These are phyloP conservation scores for Pilatotrama ljubarskyi DNA, from an alignment of 768 basidiomycete species.

Conservation along the genomic window DNA sequence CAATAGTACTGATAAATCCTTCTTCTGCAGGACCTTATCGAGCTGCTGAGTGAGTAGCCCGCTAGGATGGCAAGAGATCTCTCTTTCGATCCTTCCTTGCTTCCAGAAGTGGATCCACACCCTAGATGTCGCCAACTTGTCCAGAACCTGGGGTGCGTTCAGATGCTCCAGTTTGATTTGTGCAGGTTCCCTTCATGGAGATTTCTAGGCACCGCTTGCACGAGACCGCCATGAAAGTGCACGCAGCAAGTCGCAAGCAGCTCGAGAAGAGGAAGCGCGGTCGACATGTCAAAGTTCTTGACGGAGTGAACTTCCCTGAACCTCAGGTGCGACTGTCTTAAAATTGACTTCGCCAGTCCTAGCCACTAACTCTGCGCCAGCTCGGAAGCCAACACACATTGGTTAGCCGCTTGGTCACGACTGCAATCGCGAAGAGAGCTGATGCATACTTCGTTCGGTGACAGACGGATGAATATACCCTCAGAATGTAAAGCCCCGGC, in stretches of 20 bases:
- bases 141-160: neutral
- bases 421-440: too few relatives aligned
- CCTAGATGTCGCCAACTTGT: constrained; percentile 3
- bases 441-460: neutral
- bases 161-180: neutral
- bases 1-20: neutral
- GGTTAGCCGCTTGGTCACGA: neutral
- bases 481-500: neutral
- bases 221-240: neutral
- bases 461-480: neutral
- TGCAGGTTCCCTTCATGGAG: too few relatives aligned
- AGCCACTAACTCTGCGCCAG: too few relatives aligned
- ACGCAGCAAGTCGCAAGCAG: neutral
- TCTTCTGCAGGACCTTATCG: neutral
- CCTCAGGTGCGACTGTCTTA: neutral
- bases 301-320: constrained; percentile 6
- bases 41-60: neutral
- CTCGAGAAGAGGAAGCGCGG: neutral
- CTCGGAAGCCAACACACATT: constrained; percentile 2
- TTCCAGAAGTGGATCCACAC: constrained; percentile 7
- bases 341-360: neutral
- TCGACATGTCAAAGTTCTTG: neutral
- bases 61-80: too few relatives aligned
- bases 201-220: neutral
- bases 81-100: neutral